phyloP scores from a whole-genome alignment of 2,329 filamentous ascomycete genomes.

The Fusarium equiseti region DNA sequence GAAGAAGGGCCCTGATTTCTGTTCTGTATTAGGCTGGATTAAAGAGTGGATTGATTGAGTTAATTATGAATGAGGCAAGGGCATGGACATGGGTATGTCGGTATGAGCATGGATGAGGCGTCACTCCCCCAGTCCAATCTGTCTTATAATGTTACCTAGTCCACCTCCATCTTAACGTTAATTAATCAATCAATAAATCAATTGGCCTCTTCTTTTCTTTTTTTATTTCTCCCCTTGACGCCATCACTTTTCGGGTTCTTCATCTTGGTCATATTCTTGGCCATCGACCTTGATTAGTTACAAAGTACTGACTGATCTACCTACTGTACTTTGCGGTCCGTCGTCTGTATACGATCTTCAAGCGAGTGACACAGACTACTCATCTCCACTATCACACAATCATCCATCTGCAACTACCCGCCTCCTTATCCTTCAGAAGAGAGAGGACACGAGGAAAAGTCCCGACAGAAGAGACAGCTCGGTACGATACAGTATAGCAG shows the following conservation, averaged over 20 bases:
- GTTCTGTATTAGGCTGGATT: slow-evolving; percentile 2
- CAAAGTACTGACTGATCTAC: not conserved
- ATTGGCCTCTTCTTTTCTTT: slow-evolving; percentile 18
- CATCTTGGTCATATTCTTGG: slow-evolving; percentile 19
- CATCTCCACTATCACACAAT: slow-evolving; percentile 13
- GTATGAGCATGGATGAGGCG: slow-evolving; percentile 31
- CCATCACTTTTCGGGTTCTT: slow-evolving; percentile 14
- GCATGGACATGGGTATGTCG: not conserved
- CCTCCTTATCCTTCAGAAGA: slow-evolving; percentile 12
- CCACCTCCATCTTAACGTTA: not conserved
- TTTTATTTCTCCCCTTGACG: slow-evolving; percentile 1
- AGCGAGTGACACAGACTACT: slow-evolving; percentile 18
- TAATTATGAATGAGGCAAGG: not conserved
- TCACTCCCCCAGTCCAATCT: slow-evolving; percentile 14
- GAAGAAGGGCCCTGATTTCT: slow-evolving; percentile 3
- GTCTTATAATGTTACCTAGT: not conserved
- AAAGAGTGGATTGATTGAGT: slow-evolving; percentile 3
- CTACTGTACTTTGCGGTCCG: not conserved
- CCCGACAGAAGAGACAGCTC: slow-evolving; percentile 27
- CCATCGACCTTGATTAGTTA: not conserved
- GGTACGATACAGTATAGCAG: slow-evolving; percentile 22
- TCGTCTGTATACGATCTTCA: slow-evolving; percentile 8
- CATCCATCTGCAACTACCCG: slow-evolving; percentile 23
- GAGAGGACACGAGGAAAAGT: slow-evolving; percentile 24
- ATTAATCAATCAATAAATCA: slow-evolving; percentile 2